Percentiles rank a stretch among this genome's conserved stretches.
Conservation (phyloP, 2,329 filamentous ascomycete genomes). For the Uncinocarpus reesii region DNA sequence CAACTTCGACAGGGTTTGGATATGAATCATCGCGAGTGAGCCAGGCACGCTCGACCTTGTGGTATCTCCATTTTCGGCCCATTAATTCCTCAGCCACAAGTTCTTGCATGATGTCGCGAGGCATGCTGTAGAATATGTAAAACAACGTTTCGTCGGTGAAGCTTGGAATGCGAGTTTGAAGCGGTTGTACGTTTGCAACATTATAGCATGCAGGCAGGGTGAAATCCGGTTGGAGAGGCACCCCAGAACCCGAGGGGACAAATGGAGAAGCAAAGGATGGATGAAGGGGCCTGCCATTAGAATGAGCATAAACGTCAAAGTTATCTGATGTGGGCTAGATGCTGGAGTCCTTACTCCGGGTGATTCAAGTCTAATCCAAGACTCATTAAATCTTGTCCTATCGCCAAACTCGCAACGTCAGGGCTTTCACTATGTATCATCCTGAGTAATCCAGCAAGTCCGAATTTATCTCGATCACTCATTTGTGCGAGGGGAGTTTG, state of each 20-base stretch:
- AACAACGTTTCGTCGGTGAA: slow-evolving; percentile 57
- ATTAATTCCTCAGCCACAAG: slow-evolving; percentile 53
- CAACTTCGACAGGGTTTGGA: slow-evolving; percentile 39
- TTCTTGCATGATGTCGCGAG: slow-evolving; percentile 56
- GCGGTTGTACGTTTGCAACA: slow-evolving; percentile 54
- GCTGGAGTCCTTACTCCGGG: slow-evolving; percentile 45
- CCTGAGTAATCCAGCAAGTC: slow-evolving; percentile 49
- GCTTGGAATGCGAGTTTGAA: slow-evolving; percentile 48
- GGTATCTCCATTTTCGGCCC: slow-evolving; percentile 44
- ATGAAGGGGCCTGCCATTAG: slow-evolving; percentile 45
- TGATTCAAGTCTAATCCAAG: slow-evolving; percentile 55
- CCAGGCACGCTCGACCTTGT: slow-evolving; percentile 45
- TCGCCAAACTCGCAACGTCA: slow-evolving; percentile 45
- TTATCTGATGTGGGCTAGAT: too few relatives aligned
- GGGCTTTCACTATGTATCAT: slow-evolving; percentile 47
- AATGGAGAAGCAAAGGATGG: slow-evolving; percentile 56
- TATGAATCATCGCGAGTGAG: slow-evolving; percentile 41
- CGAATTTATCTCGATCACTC: slow-evolving; percentile 51
- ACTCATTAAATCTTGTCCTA: slow-evolving; percentile 54
- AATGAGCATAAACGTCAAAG: neutral
- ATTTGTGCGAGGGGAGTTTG: slow-evolving; percentile 42
- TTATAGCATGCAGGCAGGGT: slow-evolving; percentile 53
- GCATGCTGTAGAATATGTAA: slow-evolving; percentile 60
- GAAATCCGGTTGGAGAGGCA: slow-evolving; percentile 54
- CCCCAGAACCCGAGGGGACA: slow-evolving; percentile 45